These are phyloP conservation scores for Aspergillus neotritici DNA, from an alignment of 2,329 filamentous ascomycete species.

Conservation along the genomic window DNA sequence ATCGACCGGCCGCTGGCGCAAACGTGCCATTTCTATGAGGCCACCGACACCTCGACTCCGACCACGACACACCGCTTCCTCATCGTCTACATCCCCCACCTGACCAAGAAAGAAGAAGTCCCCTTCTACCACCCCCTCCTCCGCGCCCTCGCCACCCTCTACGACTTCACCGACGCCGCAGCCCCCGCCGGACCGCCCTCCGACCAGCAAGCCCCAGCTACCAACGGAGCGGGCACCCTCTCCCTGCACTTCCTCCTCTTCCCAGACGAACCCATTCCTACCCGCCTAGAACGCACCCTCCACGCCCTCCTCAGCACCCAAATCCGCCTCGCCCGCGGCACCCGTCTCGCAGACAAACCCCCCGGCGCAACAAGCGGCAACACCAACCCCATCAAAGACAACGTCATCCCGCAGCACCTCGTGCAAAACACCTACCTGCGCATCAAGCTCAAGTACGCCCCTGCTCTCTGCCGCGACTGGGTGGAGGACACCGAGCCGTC, in stretches of 20 bases:
- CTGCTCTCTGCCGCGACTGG: conserved; percentile 67
- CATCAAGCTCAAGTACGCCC: conserved; percentile 75
- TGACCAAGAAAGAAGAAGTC: conserved; percentile 54
- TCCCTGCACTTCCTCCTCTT: conserved; percentile 52
- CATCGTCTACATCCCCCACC: conserved; percentile 75
- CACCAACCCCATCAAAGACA: conserved; percentile 77
- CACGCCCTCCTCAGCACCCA: conserved; percentile 34
- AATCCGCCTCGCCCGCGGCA: conserved; percentile 29
- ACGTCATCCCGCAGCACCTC: conserved; percentile 66
- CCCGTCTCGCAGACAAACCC: conserved; percentile 13
- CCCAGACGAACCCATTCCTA: conserved; percentile 31
- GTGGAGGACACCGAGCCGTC: conserved; percentile 77
- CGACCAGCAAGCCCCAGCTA: conserved; percentile 14
- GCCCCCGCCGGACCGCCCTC: conserved; percentile 16
- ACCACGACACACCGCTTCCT: conserved; percentile 34
- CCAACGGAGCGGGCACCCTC: conserved; percentile 33
- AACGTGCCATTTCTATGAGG: conserved; percentile 67
- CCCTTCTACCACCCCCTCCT: conserved; percentile 87
- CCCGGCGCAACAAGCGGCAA: conserved; percentile 47
- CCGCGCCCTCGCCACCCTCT: conserved; percentile 67
- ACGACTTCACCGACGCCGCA: conserved; percentile 41
- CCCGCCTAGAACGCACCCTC: conserved; percentile 36
- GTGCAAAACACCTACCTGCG: conserved; percentile 78
- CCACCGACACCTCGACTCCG: not conserved
- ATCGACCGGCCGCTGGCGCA: conserved; percentile 72